Base-by-base conservation (phyloP, 495 filamentous ascomycete species). In the Aspergillus heteromorphus region DNA sequence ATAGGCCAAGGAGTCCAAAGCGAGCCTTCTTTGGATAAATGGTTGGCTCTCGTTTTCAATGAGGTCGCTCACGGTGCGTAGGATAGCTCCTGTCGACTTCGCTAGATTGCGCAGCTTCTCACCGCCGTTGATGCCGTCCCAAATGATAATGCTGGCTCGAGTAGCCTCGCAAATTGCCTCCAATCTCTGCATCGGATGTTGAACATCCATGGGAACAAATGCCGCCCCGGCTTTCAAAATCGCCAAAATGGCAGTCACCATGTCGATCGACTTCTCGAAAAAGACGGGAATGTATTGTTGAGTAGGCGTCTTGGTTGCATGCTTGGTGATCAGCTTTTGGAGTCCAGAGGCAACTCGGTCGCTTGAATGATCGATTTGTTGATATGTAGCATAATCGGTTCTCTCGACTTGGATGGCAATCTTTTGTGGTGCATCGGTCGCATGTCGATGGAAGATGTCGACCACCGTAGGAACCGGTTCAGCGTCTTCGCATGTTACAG, bases 191-290 rank as follows among this genome's bases (percentile, higher is more conserved):
- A n/a, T n/a, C n/a, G 49, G 49, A 18, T 42, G 49, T 23, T 29
- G 20, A 18, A 43, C 29, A 19, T 52, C 49, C 6, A 52, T 21
- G 11, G 49, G 49, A 16, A 52, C 49, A 21, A 20, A 52, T 8
- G 38, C 49, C 1, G 38, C 49, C 9, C 49, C 49, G 36, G 49
- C 38, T 25, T 52, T 52, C 16, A 52, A 34, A 4, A 52, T 34
- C 2, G 17, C 49, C 11, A 52, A 38, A 25, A 52, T 52, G 18
- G 49, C 29, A n/a, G 40, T 19, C 9, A 52, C 49, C 49, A 52
- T 43, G 18, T 52, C 19, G 16, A 43, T 25, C 5, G 38, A 42
- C 40, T 52, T 52, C 18, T 52, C 49, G 30, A 52, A 52, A 13
- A n/a, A 52, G 14, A 52, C 43, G 1, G 49, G 49, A 31, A 52